Percentiles rank a stretch among this genome's conserved stretches.
Conservation (phyloP, 805 yeast genomes). For the Candida nanaspora region DNA sequence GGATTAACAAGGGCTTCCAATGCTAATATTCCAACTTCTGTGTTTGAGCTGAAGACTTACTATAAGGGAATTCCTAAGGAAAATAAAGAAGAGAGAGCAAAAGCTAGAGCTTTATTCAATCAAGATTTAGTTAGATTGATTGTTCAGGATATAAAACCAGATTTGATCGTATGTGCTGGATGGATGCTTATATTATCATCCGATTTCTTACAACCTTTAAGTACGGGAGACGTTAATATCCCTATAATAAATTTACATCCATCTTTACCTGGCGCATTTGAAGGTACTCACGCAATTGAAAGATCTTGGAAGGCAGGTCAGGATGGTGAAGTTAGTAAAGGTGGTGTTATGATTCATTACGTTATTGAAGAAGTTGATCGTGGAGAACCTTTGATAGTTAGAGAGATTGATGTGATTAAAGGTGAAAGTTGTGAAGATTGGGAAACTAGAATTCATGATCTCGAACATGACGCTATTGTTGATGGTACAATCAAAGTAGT, state of each 20-base stretch:
- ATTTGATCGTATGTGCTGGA: constrained; percentile 93
- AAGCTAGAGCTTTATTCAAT: constrained; percentile 68
- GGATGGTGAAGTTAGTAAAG: constrained; percentile 62
- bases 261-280: constrained; percentile 94
- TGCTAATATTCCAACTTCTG: constrained; percentile 61
- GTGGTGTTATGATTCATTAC: constrained; percentile 95
- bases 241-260: constrained; percentile 94
- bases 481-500: constrained; percentile 76
- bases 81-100: constrained; percentile 45
- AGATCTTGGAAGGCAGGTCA: constrained; percentile 96
- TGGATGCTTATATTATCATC: constrained; percentile 94
- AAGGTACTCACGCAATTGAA: constrained; percentile 95
- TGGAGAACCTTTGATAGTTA: constrained; percentile 84
- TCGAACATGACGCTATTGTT: constrained; percentile 89
- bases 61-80: constrained; percentile 71
- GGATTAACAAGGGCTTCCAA: constrained; percentile 76
- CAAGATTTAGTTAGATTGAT: constrained; percentile 68
- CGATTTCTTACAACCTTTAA: constrained; percentile 61
- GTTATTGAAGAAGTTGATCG: constrained; percentile 95
- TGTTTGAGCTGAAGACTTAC: constrained; percentile 67
- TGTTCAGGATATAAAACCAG: constrained; percentile 53
- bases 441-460: constrained; percentile 72
- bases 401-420: constrained; percentile 61
- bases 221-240: constrained; percentile 44
- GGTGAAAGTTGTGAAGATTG: constrained; percentile 76